These are phyloP conservation scores for Naganishia vaughanmartiniae DNA, from an alignment of 768 basidiomycete species.

Conservation along the genomic window DNA sequence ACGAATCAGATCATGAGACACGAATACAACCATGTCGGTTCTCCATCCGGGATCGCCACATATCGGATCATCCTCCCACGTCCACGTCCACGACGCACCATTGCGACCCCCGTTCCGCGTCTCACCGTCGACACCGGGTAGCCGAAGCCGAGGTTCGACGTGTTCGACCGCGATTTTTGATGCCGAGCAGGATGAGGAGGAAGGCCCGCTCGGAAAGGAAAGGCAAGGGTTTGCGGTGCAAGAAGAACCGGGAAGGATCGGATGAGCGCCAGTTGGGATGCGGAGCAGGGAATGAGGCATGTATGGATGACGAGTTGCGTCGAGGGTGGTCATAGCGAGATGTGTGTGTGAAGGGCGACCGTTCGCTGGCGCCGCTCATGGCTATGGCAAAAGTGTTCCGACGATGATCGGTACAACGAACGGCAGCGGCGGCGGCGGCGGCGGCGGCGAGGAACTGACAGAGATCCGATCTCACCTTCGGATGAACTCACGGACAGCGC, in stretches of 20 bases:
- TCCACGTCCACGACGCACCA: conserved; percentile 26
- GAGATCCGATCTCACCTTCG: not conserved
- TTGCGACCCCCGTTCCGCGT: conserved; percentile 27
- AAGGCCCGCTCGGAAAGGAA: not conserved
- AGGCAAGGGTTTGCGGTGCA: conserved; percentile 3
- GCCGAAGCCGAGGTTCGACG: conserved; percentile 34
- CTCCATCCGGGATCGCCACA: conserved; percentile 36
- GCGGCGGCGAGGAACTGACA: not conserved
- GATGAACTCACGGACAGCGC: conserved; percentile 25
- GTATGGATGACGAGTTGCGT: no score
- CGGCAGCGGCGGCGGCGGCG: not conserved
- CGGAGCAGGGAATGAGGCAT: no score
- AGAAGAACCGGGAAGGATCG: not conserved
- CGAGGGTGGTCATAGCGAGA: no score
- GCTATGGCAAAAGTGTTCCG: no score
- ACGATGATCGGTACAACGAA: no score
- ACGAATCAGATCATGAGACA: conserved; percentile 2
- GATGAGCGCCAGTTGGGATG: no score
- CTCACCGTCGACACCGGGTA: conserved; percentile 6
- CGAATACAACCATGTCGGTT: conserved; percentile 14
- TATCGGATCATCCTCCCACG: no score
- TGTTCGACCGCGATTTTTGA: conserved; percentile 25
- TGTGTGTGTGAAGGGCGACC: not conserved
- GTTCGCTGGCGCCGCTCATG: not conserved
- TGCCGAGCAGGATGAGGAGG: conserved; percentile 11